Base-by-base conservation (phyloP, 805 yeast species). In the Debaryomyces hansenii region DNA sequence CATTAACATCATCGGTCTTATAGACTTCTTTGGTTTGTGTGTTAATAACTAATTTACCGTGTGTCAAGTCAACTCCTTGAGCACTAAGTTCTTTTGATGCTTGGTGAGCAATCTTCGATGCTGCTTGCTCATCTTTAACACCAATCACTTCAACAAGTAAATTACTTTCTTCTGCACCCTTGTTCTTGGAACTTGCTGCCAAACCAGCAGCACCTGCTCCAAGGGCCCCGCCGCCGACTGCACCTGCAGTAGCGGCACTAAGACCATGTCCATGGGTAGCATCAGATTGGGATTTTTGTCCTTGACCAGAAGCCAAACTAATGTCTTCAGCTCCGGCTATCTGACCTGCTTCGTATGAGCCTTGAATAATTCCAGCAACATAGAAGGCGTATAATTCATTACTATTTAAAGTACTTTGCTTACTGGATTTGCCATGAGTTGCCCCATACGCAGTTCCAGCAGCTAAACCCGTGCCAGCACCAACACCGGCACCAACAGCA, bases 141-240 rank as follows among this genome's bases (percentile, higher is more conserved):
- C 72, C 74, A 50, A 68, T 56, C 12, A 68, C 72, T 48, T 68
- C 74, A 18, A 68, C 69, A 18, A 59, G 46, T 40, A 56, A 40
- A 40, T 45, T 39, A 37, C 47, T 42, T 11, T 39, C 47, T n/a
- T 41, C 45, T 27, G 38, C 3, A 16, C 20, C 20, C 10, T 16
- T 35, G 20, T 20, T 8, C 38, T 20, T 16, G 12, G 24, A 35
- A 35, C 16, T 12, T 11, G 16, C 7, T 12, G 14, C 16, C 8
- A 14, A 12, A 12, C 16, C 34, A 31, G 15, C 33, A 4, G 34
- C 38, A 2, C 20, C 33, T 24, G 33, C 52, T 10, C 48, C 48
- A 24, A 24, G 7, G 4, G 27, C 27, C 10, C 18, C 18, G 4
- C 18, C 18, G 4, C 18, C 18, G 18, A 16, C 18, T 20, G 48